These are phyloP conservation scores for Lipomyces kockii DNA, from an alignment of 805 yeast species.

Conservation along the genomic window DNA sequence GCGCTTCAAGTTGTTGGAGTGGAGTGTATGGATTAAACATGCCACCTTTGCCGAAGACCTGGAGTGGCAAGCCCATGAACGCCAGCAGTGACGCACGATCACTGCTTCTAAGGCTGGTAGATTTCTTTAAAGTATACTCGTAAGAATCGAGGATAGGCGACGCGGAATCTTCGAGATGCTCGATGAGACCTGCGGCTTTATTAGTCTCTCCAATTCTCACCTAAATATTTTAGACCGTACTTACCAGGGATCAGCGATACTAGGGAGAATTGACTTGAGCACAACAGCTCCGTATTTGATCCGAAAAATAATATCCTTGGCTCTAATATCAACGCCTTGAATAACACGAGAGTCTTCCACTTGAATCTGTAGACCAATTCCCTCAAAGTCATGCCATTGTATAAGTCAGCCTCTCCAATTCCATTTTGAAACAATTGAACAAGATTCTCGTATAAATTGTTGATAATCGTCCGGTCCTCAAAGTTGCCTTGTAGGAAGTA, in stretches of 20 bases:
- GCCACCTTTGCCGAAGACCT: constrained; percentile 82
- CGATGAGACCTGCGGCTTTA: constrained; percentile 52
- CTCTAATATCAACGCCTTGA: constrained; percentile 80
- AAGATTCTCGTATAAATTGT: constrained; percentile 68
- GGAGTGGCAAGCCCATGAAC: constrained; percentile 87
- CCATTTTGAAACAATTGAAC: constrained; percentile 45
- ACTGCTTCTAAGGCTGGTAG: constrained; percentile 72
- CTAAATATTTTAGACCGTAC: not conserved
- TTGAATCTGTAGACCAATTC: constrained; percentile 64
- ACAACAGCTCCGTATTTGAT: constrained; percentile 75
- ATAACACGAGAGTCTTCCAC: constrained; percentile 62
- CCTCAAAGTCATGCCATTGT: constrained; percentile 74
- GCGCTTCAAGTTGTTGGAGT: constrained; percentile 82
- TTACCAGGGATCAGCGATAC: constrained; percentile 79
- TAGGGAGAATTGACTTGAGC: constrained; percentile 81
- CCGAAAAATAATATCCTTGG: constrained; percentile 76
- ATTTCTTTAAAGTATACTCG: constrained; percentile 56
- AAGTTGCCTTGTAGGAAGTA: constrained; percentile 83
- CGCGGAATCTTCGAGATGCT: constrained; percentile 75
- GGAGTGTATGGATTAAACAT: constrained; percentile 94
- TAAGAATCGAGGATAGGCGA: constrained; percentile 70
- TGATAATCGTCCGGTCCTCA: constrained; percentile 68
- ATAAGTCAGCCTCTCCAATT: constrained; percentile 61
- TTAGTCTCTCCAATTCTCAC: not conserved
- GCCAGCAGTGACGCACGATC: constrained; percentile 75